Evolutionary conservation across 257 asterid genomes (phyloP).

Genomic region (Nicotiana otophora): DNA sequence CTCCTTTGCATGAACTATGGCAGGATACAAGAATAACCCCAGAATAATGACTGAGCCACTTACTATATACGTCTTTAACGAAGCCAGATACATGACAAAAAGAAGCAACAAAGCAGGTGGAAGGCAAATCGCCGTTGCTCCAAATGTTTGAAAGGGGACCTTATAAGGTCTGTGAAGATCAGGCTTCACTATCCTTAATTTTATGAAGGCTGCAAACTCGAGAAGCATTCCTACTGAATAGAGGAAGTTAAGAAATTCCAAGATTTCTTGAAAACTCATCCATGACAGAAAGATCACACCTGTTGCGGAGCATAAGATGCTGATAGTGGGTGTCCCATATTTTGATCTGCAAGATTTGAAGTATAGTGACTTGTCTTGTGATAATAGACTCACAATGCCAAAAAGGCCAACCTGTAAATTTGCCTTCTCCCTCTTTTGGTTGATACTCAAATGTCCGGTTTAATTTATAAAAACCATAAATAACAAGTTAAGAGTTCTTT

Average conservation of each 20-base stretch:
- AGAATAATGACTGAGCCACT: conserved; percentile 49
- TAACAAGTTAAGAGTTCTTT: not conserved
- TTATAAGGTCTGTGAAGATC: conserved; percentile 85
- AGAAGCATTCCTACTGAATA: conserved; percentile 85
- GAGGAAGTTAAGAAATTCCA: conserved; percentile 88
- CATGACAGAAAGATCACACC: conserved; percentile 84
- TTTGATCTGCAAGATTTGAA: conserved; percentile 53
- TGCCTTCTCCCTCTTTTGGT: not conserved
- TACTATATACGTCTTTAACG: conserved; percentile 55
- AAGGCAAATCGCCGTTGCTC: conserved; percentile 61
- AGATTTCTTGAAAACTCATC: conserved; percentile 94
- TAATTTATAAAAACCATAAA: not conserved
- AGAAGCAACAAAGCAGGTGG: conserved; percentile 73
- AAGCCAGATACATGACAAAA: conserved; percentile 82
- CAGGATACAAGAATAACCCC: conserved; percentile 56
- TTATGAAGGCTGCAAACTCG: conserved; percentile 87
- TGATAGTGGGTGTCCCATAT: conserved; percentile 82
- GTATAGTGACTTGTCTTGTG: not conserved
- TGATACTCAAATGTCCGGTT: not conserved
- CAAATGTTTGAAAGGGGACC: conserved; percentile 61
- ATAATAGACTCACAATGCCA: not conserved
- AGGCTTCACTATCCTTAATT: conserved; percentile 57
- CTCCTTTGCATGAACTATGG: conserved; percentile 40
- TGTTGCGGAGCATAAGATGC: conserved; percentile 83
- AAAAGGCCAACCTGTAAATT: not conserved